phyloP scores from a whole-genome alignment of 371 early-diverging fungal species.

The Mucor plumbeus region DNA sequence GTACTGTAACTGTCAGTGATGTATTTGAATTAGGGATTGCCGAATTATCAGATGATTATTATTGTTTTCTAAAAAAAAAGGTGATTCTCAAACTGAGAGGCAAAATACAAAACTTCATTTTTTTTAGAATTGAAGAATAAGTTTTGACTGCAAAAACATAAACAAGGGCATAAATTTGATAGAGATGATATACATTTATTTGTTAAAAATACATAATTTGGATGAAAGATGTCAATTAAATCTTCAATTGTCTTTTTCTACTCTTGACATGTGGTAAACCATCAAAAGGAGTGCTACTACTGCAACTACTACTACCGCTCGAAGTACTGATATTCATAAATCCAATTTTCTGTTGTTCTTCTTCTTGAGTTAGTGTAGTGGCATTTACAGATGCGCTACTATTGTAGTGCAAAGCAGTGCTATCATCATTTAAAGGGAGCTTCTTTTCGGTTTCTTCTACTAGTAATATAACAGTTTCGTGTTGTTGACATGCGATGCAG shows the following conservation, averaged over 20 bases:
- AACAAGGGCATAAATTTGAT: no score
- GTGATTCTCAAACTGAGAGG: no score
- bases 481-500: constrained; percentile 23
- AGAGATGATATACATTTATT: no score
- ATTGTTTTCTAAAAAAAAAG: no score
- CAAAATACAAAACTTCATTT: no score
- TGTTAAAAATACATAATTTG: background rate
- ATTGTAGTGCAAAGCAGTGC: background rate
- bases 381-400: constrained; percentile 14
- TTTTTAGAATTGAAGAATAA: no score
- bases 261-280: constrained; percentile 16
- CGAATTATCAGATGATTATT: no score
- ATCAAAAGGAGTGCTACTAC: constrained; percentile 27
- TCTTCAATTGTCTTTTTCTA: constrained; percentile 15
- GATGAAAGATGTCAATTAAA: background rate
- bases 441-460: constrained; percentile 6
- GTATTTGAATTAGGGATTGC: no score
- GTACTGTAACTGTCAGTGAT: no score
- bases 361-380: constrained; percentile 27
- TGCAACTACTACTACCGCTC: constrained; percentile 13
- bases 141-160: no score
- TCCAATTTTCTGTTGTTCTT: constrained; percentile 20
- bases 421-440: background rate
- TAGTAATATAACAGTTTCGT: background rate
- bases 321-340: constrained; percentile 6